These are phyloP conservation scores for Ceratocystis eucalypticola DNA, from an alignment of 2,329 filamentous ascomycete genomes.

Conservation along the genomic window DNA sequence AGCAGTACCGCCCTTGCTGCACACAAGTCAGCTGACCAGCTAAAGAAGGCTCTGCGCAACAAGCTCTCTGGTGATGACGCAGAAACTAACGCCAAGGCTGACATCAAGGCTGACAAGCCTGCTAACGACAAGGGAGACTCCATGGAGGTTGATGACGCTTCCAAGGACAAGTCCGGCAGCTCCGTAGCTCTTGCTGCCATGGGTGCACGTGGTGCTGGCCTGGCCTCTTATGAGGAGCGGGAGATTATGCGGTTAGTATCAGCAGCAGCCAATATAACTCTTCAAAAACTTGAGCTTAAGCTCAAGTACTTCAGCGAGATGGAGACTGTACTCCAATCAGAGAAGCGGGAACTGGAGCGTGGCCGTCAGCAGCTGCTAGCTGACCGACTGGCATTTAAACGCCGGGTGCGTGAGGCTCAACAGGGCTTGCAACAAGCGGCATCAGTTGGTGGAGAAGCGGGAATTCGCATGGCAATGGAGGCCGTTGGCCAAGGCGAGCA, in stretches of 20 bases:
- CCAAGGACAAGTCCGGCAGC: slow-evolving; percentile 35
- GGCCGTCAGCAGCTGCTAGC: slow-evolving; percentile 87
- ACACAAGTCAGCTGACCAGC: slow-evolving; percentile 72
- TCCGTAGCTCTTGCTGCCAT: slow-evolving; percentile 76
- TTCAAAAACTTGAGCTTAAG: slow-evolving; percentile 93
- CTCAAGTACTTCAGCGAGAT: slow-evolving; percentile 93
- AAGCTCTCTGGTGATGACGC: slow-evolving; percentile 50
- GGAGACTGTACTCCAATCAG: slow-evolving; percentile 80
- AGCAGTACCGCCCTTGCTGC: slow-evolving; percentile 82
- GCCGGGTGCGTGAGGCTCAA: slow-evolving; percentile 71
- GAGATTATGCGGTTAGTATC: slow-evolving; percentile 92
- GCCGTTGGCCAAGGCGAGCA: slow-evolving; percentile 36
- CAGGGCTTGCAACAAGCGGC: slow-evolving; percentile 51
- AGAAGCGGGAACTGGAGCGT: slow-evolving; percentile 83
- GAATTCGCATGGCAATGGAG: slow-evolving; percentile 35
- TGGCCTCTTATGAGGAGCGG: slow-evolving; percentile 91
- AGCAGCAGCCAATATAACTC: slow-evolving; percentile 80
- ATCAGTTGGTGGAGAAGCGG: slow-evolving; percentile 37
- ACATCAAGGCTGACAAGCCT: background rate
- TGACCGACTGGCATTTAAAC: slow-evolving; percentile 80
- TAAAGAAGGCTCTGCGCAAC: slow-evolving; percentile 65
- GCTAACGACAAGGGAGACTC: slow-evolving; percentile 40
- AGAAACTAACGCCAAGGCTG: slow-evolving; percentile 11
- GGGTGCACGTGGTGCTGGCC: slow-evolving; percentile 70
- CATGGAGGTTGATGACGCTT: slow-evolving; percentile 47